Base-by-base conservation (phyloP, 1,284 basidiomycete species). In the Chondrostereum purpureum region DNA sequence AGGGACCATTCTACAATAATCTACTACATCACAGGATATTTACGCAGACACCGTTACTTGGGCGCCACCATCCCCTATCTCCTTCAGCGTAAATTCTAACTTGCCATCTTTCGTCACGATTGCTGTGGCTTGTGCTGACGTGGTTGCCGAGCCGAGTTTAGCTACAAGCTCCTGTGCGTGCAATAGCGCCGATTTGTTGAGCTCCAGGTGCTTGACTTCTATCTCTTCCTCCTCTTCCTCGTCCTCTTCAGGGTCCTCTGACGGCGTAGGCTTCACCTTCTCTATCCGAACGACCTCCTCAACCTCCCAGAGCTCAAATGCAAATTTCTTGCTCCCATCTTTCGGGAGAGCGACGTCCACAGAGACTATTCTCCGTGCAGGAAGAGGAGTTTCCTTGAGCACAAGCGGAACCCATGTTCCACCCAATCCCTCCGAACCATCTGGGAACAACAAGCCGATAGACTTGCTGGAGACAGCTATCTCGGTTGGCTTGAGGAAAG, bases 241-340 rank as follows among this genome's bases (percentile, higher is more conserved):
- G 21, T 80, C 80, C 1, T 73, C 75, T 4, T 70, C 75, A 34
- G 77, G 77, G 33, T 78, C 77, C 33, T 70, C 72, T 33, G 75
- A 77, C 8, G 75, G 75, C 10, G 73, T 70, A 12, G 68, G 64
- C 22, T 75, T 73, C n/a, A 67, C 48, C 48, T 69, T 72, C 1
- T 71, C 67, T 16, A 90, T 69, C 56, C 86, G 83, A 58, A 97
- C 75, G 11, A 77, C 78, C 56, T 92, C 84, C 52, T 81, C 79
- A 38, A 87, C 89, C 65, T 98, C 90, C 83, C 89, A 93, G 35
- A 98, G 67, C 64, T 94, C 90, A 50, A 95, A 75, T 12, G 78
- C 81, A 39, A 92, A 67, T 48, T 66, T 68, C 52, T 70, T 72
- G 43, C 61, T 72, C 44, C 65, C 68, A 27, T 72, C 75, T 23